Base-by-base conservation (phyloP, 305 asterid genomes). In the Fraxinus greggii region DNA sequence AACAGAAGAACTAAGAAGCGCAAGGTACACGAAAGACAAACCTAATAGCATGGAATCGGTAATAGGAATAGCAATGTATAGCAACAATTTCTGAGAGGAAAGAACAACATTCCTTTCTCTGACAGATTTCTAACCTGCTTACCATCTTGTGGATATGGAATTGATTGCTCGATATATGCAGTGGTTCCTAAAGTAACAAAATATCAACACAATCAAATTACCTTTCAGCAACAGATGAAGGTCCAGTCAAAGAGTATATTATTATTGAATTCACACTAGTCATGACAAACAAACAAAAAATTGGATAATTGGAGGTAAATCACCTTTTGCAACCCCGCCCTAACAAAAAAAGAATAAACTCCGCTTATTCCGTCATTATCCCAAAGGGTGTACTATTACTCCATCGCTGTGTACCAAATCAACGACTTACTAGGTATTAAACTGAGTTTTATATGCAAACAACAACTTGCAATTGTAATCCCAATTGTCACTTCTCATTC, bases 121-220 rank as follows among this genome's bases (percentile, higher is more conserved):
- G 32, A 73, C 51, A 45, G 81, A 79, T 75, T 29, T 86, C 98
- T 93, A 86, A 94, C 99, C 97, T 93, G 99, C 93, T 97, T 97
- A 87, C 99, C 98, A 83, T 97, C 99, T 90, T 91, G 88, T 51
- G 99, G 99, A 86, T n/a, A 94, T 12, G 99, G 99, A 82, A 51
- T 84, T 76, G 99, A 97, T 86, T 94, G 99, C 90, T 97, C 98
- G 56, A 97, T 54, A 84, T 93, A 97, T 45, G 88, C 99, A 81
- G 92, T 89, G 80, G 99, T 94, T 89, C 99, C 99, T 97, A 85
- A 87, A 82, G 77, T 24, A 81, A 79, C 77, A 82, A 86, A 42
- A 59, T 54, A 61, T 78, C 21, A 81, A 79, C 48, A 35, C 35
- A 77, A 70, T 65, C 38, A 72, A 74, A 35, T 26, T 26, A 84